A percentile compares a stretch with the other conserved stretches of the same genome.
Conservation (phyloP, 768 basidiomycete species). For the Termitomyces eurrhizus region DNA sequence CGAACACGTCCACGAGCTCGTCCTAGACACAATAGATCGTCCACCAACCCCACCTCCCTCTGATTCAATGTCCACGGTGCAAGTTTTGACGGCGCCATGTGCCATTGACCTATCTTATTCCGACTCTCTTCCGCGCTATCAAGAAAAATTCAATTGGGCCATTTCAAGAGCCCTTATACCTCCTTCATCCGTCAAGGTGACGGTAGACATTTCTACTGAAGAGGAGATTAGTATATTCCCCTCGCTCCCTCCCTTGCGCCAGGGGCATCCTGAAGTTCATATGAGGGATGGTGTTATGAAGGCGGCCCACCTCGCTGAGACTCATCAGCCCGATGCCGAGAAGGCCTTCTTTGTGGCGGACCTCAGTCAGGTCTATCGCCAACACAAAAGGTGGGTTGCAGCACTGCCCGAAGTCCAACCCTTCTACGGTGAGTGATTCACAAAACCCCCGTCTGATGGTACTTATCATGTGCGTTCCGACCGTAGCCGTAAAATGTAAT, state of each 20-base stretch:
- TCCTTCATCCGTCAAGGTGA: constrained; percentile 49
- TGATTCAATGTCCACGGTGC: constrained; percentile 55
- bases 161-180: constrained; percentile 29
- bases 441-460: background rate
- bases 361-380: constrained; percentile 79
- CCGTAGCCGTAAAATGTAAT: constrained; percentile 93
- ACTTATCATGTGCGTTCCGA: constrained; percentile 10
- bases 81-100: constrained; percentile 38
- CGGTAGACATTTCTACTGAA: constrained; percentile 17
- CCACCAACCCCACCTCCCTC: constrained; percentile 16
- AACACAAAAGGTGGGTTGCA: constrained; percentile 78
- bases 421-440: constrained; percentile 75
- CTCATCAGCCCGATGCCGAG: constrained; percentile 71
- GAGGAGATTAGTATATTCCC: constrained; percentile 47
- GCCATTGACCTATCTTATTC: constrained; percentile 29
- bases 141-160: constrained; percentile 50
- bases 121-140: constrained; percentile 19
- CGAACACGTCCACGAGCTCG: constrained; percentile 14
- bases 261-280: constrained; percentile 71
- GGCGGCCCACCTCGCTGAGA: constrained; percentile 47
- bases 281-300: constrained; percentile 75
- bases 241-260: constrained; percentile 60
- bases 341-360: constrained; percentile 97
- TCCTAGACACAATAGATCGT: constrained; percentile 25
- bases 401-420: constrained; percentile 85